These are phyloP conservation scores for Dryadomyces quercus-mongolicae DNA, from an alignment of 2,329 filamentous ascomycete species.

Conservation along the genomic window DNA sequence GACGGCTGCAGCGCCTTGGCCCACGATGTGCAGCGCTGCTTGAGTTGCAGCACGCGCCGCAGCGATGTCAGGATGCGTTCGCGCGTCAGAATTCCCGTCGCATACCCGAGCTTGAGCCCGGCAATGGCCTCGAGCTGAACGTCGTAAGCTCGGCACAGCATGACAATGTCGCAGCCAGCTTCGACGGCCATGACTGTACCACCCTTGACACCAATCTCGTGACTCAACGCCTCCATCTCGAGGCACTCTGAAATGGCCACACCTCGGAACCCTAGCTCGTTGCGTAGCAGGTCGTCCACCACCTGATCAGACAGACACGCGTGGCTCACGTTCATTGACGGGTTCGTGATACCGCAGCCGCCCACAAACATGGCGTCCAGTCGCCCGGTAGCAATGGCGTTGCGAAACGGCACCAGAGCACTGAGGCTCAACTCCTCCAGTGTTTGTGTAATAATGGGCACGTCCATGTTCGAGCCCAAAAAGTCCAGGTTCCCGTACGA, in stretches of 20 bases:
- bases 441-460: slow-evolving; percentile 91
- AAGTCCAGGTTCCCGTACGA: slow-evolving; percentile 95
- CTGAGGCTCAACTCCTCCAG: slow-evolving; percentile 86
- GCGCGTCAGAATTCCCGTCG: slow-evolving; percentile 79
- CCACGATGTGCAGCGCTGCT: slow-evolving; percentile 81
- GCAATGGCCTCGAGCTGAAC: slow-evolving; percentile 87
- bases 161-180: slow-evolving; percentile 83
- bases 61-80: slow-evolving; percentile 72
- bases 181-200: slow-evolving; percentile 97
- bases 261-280: slow-evolving; percentile 78
- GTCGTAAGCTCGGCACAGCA: slow-evolving; percentile 77
- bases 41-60: slow-evolving; percentile 65
- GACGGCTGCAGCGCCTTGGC: slow-evolving; percentile 79
- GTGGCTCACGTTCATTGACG: slow-evolving; percentile 89
- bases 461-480: slow-evolving; percentile 77
- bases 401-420: slow-evolving; percentile 81
- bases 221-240: slow-evolving; percentile 91
- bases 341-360: slow-evolving; percentile 83
- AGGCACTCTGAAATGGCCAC: slow-evolving; percentile 92
- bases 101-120: slow-evolving; percentile 76
- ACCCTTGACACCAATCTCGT: slow-evolving; percentile 93
- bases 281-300: slow-evolving; percentile 78
- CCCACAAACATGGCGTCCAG: slow-evolving; percentile 94
- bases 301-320: slow-evolving; percentile 89
- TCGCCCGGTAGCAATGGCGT: slow-evolving; percentile 69